phyloP scores from a whole-genome alignment of 1,139 yeast genomes.

The Kodamaea sp. region DNA sequence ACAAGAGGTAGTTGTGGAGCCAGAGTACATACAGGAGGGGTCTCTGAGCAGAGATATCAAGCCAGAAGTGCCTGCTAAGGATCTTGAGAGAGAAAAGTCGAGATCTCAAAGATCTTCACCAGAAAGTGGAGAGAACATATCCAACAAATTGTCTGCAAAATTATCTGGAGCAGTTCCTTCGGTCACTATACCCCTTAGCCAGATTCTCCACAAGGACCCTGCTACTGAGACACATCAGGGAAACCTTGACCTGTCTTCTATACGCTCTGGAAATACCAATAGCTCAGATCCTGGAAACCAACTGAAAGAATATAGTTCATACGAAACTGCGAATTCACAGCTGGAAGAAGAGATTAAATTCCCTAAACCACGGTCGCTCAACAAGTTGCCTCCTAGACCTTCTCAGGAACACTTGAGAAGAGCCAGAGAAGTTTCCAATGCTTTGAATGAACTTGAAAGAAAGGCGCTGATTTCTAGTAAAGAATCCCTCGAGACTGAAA shows the following conservation, averaged over 20 bases:
- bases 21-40: not conserved
- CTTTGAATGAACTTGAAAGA: constrained; percentile 3
- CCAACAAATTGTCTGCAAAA: not conserved
- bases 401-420: constrained; percentile 29
- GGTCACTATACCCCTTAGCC: not conserved
- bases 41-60: not conserved
- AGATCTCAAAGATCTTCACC: not conserved
- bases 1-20: not conserved
- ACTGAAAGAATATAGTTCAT: not conserved
- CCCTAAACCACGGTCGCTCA: constrained; percentile 3
- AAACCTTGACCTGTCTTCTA: no score
- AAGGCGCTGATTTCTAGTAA: not conserved
- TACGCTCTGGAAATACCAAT: not conserved
- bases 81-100: not conserved
- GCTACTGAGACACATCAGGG: not conserved
- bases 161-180: not conserved
- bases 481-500: not conserved
- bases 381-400: constrained; percentile 40
- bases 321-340: constrained; percentile 1
- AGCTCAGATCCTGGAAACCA: not conserved
- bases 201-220: not conserved
- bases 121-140: not conserved
- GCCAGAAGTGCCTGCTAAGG: not conserved
- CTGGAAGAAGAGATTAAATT: constrained; percentile 5
- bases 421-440: constrained; percentile 34